Evolutionary conservation across 352 stramenopile genomes (phyloP).

Genomic region (Phytophthora fragariaefolia): DNA sequence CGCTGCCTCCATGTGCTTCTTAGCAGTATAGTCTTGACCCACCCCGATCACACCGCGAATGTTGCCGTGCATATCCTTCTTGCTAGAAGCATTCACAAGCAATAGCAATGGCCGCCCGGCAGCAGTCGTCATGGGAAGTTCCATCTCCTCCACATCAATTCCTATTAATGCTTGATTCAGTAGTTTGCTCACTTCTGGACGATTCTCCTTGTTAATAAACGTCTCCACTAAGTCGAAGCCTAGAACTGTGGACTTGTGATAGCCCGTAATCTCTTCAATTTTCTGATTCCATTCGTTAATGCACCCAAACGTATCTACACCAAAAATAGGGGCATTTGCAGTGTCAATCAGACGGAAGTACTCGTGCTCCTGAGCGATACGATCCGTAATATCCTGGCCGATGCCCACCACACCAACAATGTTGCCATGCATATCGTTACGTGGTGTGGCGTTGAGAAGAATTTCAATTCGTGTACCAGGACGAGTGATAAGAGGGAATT

Average conservation of each 20-base stretch:
- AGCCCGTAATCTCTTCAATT: constrained; percentile 77
- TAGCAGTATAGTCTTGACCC: constrained; percentile 89
- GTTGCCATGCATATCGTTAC: constrained; percentile 69
- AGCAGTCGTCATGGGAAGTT: constrained; percentile 69
- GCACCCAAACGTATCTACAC: constrained; percentile 72
- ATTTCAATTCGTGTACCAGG: constrained; percentile 79
- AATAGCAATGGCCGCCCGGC: constrained; percentile 49
- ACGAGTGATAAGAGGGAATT: constrained; percentile 85
- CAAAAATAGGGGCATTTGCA: constrained; percentile 79
- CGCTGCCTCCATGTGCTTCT: constrained; percentile 73
- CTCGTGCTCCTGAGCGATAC: constrained; percentile 80
- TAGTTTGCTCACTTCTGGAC: constrained; percentile 53
- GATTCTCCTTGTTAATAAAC: constrained; percentile 68
- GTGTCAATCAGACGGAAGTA: constrained; percentile 83
- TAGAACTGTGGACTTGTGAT: constrained; percentile 63
- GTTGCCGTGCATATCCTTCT: constrained; percentile 87
- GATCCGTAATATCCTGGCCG: constrained; percentile 84
- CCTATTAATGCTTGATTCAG: constrained; percentile 75
- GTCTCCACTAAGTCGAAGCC: constrained; percentile 65
- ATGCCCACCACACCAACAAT: constrained; percentile 91
- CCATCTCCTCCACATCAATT: constrained; percentile 76
- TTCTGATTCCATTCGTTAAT: constrained; percentile 87
- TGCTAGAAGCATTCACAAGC: constrained; percentile 74
- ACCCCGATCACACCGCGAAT: constrained; percentile 90
- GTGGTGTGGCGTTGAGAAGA: constrained; percentile 75